Evolutionary conservation across 805 yeast genomes (phyloP).

Genomic region (Teunomyces pallodes): DNA sequence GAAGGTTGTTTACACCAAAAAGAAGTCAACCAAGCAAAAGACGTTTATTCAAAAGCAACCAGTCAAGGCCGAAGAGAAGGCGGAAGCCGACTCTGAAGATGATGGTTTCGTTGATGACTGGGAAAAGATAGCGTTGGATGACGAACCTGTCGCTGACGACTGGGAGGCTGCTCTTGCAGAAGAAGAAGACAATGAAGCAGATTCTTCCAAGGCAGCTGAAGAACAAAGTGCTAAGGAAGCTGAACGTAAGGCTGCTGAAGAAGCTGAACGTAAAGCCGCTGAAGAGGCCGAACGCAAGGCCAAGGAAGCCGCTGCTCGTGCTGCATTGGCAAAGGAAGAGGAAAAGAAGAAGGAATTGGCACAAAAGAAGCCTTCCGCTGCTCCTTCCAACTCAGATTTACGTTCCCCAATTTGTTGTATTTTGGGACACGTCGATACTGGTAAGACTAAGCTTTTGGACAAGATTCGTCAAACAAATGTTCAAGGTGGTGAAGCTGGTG

Average conservation of each 20-base stretch:
- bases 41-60: constrained; percentile 30
- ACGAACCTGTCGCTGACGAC: constrained; percentile 49
- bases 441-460: constrained; percentile 95
- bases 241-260: constrained; percentile 23
- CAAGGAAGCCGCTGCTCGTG: constrained; percentile 13
- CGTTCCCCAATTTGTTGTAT: constrained; percentile 99
- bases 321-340: constrained; percentile 7
- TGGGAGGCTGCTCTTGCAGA: constrained; percentile 51
- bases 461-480: constrained; percentile 98
- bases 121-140: constrained; percentile 71
- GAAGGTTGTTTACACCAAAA: constrained; percentile 68
- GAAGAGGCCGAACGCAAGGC: constrained; percentile 30
- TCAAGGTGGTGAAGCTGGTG: constrained; percentile 99
- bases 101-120: constrained; percentile 78
- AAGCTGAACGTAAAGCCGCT: constrained; percentile 24
- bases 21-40: constrained; percentile 55
- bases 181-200: constrained; percentile 17
- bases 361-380: constrained; percentile 8
- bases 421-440: constrained; percentile 99
- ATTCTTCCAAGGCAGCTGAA: constrained; percentile 21
- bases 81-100: constrained; percentile 31
- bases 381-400: constrained; percentile 49
- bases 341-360: constrained; percentile 9
- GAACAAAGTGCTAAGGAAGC: constrained; percentile 12
- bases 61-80: constrained; percentile 19